Evolutionary conservation across 805 yeast genomes (phyloP), one percentile per base, ranked within the genome.

Genomic region (Saturnispora besseyi): DNA sequence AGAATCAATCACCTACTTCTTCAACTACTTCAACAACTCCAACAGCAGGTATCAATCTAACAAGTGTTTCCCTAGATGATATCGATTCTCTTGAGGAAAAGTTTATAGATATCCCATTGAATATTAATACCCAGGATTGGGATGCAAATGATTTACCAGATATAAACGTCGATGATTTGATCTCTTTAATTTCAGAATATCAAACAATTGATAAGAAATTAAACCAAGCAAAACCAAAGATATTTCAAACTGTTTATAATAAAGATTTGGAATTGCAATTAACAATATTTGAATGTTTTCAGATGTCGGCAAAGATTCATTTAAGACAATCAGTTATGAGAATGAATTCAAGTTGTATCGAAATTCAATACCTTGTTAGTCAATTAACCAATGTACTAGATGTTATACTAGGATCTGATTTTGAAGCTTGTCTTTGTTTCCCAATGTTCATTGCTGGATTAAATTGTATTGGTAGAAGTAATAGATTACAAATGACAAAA

Each of bases 371-470:
- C 31, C 65, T 85, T 41, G 70, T 76, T 32, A 71, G 71, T 46
- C 81, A 79, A 53, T 67, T 84, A 48, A 59, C 75, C 26, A 71
- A 76, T 48, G 73, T 83, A 51, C 63, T 86, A 24, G 87, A 82
- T 55, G 71, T 77, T 3, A 72, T 85, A 4, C 59, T 86, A 34
- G 87, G 78, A 2, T 72, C 91, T 0, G 74, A 78, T 1, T 82
- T 84, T 41, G 89, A 85, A 58, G 81, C 87, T 3, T 78, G 84
- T 1, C 63, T 85, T 13, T 82, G 85, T 37, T 86, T 87, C 63
- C 95, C 95, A 0, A 63, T 85, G 54, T 87, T 87, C 60, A 78
- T 87, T 21, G 84, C 88, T 1, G 95, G 91, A 1, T 75, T 86
- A 59, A 81, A 81, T 60, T 76, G 84, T 55, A 74, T 77, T 5